Conservation (phyloP, 805 yeast species). For the Blastobotrys muscicola region DNA sequence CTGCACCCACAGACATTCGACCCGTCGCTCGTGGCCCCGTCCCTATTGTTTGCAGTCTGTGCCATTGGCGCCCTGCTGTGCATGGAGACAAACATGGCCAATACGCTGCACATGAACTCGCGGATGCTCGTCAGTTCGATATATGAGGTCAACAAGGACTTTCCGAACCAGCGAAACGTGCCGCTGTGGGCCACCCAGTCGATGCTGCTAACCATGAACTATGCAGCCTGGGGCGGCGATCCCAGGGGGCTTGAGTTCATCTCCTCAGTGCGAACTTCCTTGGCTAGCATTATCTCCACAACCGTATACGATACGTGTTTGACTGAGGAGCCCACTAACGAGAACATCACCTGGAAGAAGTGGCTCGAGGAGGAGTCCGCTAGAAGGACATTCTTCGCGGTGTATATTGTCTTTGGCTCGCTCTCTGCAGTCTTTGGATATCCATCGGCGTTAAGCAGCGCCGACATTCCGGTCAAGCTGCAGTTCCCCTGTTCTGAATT, state of each 20-base stretch:
- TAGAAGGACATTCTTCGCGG: conserved; percentile 24
- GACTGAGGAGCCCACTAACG: conserved; percentile 1
- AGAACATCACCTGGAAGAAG: conserved; percentile 14
- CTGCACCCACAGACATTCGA: conserved; percentile 26
- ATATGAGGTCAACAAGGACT: conserved; percentile 20
- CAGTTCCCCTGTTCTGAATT: conserved; percentile 26
- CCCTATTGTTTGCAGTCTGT: conserved; percentile 25
- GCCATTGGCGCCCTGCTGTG: conserved; percentile 27
- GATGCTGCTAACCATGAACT: conserved; percentile 20
- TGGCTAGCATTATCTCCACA: conserved; percentile 11
- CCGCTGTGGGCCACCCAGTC: conserved; percentile 27
- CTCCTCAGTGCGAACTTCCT: conserved; percentile 18
- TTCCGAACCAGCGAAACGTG: conserved; percentile 16
- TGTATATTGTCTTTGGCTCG: conserved; percentile 22
- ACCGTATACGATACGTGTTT: conserved; percentile 6
- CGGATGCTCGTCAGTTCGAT: conserved; percentile 20
- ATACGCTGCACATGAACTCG: conserved; percentile 21
- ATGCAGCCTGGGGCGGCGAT: conserved; percentile 26
- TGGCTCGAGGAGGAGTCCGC: conserved; percentile 25
- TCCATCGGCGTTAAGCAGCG: conserved; percentile 18
- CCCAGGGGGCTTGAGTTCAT: conserved; percentile 24
- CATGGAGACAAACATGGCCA: conserved; percentile 21
- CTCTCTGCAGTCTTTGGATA: conserved; percentile 23
- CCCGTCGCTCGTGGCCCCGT: conserved; percentile 22
- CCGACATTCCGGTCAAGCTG: conserved; percentile 14